Evolutionary conservation across 1,284 basidiomycete genomes (phyloP).

Genomic region (Cystobasidiaceae sp.): DNA sequence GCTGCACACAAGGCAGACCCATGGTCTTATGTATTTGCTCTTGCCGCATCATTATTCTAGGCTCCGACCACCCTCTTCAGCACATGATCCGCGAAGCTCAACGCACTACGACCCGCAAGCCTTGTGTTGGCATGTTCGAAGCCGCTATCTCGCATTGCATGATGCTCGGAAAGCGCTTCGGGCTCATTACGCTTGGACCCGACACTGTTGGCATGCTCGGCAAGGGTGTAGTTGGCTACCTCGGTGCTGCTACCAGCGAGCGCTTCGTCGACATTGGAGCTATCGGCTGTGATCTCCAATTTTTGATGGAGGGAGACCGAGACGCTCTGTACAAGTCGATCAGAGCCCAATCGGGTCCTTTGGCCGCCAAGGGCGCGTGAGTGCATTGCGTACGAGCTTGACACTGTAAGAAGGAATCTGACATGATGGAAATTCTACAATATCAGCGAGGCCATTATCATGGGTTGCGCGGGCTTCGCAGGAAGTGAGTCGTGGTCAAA

Average conservation of each 20-base stretch:
- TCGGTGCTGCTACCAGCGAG: conserved; percentile 41
- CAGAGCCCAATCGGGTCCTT: background rate
- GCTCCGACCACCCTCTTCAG: conserved; percentile 54
- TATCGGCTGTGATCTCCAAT: conserved; percentile 51
- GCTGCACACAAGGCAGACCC: too few relatives aligned
- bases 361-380: conserved; percentile 25
- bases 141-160: conserved; percentile 49
- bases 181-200: conserved; percentile 54
- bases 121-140: conserved; percentile 54
- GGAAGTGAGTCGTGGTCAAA: conserved; percentile 50
- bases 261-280: conserved; percentile 51
- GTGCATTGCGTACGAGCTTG: background rate
- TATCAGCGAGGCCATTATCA: conserved; percentile 48
- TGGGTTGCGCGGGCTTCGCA: conserved; percentile 55
- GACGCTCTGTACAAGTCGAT: background rate
- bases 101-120: conserved; percentile 40
- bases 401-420: background rate
- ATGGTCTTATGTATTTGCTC: background rate
- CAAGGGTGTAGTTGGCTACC: conserved; percentile 45
- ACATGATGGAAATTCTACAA: background rate
- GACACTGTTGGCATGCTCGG: conserved; percentile 52
- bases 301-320: conserved; percentile 49
- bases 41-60: background rate
- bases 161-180: conserved; percentile 47
- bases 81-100: conserved; percentile 48